A percentile compares a stretch with the other conserved stretches of the same genome.
Evolutionary conservation across 192 early-diverging fungal species (phyloP).

Genomic region (Linnemannia elongata): DNA sequence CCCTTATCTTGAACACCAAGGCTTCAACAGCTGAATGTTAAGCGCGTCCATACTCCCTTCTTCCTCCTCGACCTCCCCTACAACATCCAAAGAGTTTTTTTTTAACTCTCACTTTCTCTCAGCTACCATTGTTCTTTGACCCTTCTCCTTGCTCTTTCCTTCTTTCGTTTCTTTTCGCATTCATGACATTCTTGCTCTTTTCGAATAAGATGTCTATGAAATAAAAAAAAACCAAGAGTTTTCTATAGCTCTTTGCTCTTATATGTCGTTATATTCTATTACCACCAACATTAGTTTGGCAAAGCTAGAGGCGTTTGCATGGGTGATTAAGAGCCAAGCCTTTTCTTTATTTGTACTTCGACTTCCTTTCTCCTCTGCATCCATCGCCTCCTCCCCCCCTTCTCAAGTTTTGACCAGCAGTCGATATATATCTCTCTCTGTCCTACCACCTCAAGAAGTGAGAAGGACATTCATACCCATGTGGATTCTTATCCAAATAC

Average conservation of each 20-base stretch:
- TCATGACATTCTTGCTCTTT: background rate
- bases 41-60: background rate
- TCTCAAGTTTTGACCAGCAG: no score
- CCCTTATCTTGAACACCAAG: constrained; percentile 90
- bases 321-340: no score
- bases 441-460: constrained; percentile 45
- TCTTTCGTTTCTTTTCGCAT: background rate
- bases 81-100: background rate
- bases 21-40: constrained; percentile 48
- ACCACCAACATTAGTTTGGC: no score
- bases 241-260: background rate
- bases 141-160: background rate
- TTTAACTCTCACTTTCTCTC: no score
- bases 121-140: background rate
- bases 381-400: background rate
- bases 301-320: no score
- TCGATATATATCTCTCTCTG: no score
- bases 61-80: background rate
- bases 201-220: background rate
- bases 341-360: no score
- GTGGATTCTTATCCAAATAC: constrained; percentile 80
- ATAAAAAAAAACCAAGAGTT: background rate
- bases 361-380: background rate
- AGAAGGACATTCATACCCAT: constrained; percentile 73
- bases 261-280: background rate